Base-by-base conservation (phyloP, 2,329 filamentous ascomycete genomes). In the Exophiala sp. region DNA sequence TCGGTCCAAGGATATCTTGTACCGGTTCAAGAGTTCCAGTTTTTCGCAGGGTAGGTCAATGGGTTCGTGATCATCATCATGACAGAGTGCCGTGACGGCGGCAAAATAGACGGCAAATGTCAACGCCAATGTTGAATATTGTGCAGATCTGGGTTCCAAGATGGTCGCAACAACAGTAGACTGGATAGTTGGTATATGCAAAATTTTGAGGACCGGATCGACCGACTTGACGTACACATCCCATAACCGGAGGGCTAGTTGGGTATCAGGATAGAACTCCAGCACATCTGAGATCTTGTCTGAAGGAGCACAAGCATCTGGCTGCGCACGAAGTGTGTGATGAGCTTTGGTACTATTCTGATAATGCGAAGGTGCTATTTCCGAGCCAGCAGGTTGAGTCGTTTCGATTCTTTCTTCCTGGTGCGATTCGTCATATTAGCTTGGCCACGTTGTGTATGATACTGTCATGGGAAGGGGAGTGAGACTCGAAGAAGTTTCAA, bases 71-170 rank as follows among this genome's bases (percentile, higher is more conserved):
- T 52, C 56, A 33, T 53, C 64, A 36, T 66, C 63, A 35, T 69
- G 62, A 5, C 55, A 62, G 29, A 71, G 58, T 18, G 65, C 66
- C 1, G 66, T 57, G 5, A 65, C 54, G 39, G 65, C 66, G 29
- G 66, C 62, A 29, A 63, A 62, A 48, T 69, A 70, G 12, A 71
- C 66, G 29, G 67, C 62, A 34, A 65, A 69, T 44, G 66, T 66
- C 29, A 71, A 61, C 14, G 67, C 68, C 46, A 65, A 61, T 42
- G 45, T 38, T 52, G 36, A 10, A 63, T 41, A 35, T 59, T 54
- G 33, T 34, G 51, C 42, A 49, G 40, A 42, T 12, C 40, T 63
- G 36, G 61, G 62, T 41, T 69, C 63, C 16, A 62, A 47, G 34
- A 67, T 61, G 60, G 56, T 54, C 65, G 62, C 35, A 67, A 62